Conservation (phyloP, 2,329 filamentous ascomycete species). For the Trichoderma arundinaceum region DNA sequence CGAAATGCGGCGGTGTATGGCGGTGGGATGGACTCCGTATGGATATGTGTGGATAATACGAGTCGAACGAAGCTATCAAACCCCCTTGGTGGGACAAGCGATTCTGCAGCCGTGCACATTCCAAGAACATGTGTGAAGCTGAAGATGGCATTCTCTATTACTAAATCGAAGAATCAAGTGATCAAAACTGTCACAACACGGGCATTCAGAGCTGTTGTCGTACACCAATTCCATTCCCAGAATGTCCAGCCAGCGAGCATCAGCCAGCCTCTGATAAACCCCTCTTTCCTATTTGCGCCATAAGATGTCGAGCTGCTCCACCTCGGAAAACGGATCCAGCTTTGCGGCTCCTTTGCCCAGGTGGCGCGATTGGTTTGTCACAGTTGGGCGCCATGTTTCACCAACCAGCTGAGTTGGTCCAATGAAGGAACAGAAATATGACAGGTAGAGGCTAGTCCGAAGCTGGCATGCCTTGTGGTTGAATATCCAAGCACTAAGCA, state of each 20-base stretch:
- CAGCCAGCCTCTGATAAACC: slow-evolving; percentile 10
- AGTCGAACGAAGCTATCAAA: not conserved
- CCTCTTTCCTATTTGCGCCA: slow-evolving; percentile 13
- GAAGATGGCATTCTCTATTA: too few relatives aligned
- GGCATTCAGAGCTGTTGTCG: too few relatives aligned
- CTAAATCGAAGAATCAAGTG: not conserved
- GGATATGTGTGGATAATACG: slow-evolving; percentile 11
- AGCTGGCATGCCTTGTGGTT: not conserved
- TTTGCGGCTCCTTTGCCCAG: not conserved
- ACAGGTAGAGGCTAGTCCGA: not conserved
- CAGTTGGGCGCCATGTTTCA: slow-evolving; percentile 8
- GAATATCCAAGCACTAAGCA: not conserved
- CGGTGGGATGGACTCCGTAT: slow-evolving; percentile 10
- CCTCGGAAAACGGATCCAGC: slow-evolving; percentile 5
- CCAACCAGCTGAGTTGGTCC: not conserved
- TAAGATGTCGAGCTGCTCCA: slow-evolving; percentile 13
- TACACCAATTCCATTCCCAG: not conserved
- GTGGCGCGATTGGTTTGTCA: slow-evolving; percentile 16
- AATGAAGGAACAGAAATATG: not conserved
- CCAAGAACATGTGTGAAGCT: not conserved
- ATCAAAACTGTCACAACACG: not conserved
- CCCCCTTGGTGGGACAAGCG: not conserved
- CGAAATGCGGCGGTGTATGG: slow-evolving; percentile 20
- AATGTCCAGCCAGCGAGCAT: not conserved
- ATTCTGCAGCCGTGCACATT: not conserved